Evolutionary conservation across 2,329 filamentous ascomycete species (phyloP).

Genomic region (Verticillium tricorpus): DNA sequence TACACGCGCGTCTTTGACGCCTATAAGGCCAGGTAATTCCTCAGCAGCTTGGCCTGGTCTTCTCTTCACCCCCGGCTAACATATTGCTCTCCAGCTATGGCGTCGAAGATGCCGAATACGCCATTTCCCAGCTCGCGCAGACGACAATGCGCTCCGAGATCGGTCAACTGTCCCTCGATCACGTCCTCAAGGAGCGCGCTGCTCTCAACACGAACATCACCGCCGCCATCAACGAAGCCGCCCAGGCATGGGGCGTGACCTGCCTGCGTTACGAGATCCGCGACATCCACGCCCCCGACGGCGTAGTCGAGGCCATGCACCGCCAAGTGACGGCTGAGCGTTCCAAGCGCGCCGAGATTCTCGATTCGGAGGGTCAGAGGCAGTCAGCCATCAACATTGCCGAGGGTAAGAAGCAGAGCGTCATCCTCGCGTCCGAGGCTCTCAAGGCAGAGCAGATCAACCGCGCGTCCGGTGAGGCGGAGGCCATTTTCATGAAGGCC

Average conservation of each 20-base stretch:
- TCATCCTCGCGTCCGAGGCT: slow-evolving; percentile 93
- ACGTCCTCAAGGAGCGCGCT: slow-evolving; percentile 94
- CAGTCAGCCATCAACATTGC: slow-evolving; percentile 99
- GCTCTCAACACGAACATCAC: slow-evolving; percentile 98
- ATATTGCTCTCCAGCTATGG: slow-evolving; percentile 64
- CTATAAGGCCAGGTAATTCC: slow-evolving; percentile 80
- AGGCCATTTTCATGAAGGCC: slow-evolving; percentile 85
- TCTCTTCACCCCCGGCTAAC: not conserved
- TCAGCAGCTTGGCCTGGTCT: not conserved
- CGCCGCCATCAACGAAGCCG: slow-evolving; percentile 96
- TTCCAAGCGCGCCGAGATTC: slow-evolving; percentile 94
- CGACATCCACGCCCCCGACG: slow-evolving; percentile 92
- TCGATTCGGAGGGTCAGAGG: slow-evolving; percentile 94
- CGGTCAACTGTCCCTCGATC: slow-evolving; percentile 90
- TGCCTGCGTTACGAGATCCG: slow-evolving; percentile 97
- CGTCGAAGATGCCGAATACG: slow-evolving; percentile 97
- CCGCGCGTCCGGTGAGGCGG: slow-evolving; percentile 83
- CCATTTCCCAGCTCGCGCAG: slow-evolving; percentile 95
- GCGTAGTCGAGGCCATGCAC: slow-evolving; percentile 97
- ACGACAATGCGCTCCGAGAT: slow-evolving; percentile 99
- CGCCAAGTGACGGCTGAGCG: slow-evolving; percentile 95
- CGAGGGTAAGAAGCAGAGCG: slow-evolving; percentile 93
- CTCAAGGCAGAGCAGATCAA: slow-evolving; percentile 90
- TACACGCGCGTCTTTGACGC: slow-evolving; percentile 97
- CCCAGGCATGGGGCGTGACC: slow-evolving; percentile 92